These are phyloP conservation scores for Radiomyces spectabilis DNA, from an alignment of 192 early-diverging fungal species.

Conservation along the genomic window DNA sequence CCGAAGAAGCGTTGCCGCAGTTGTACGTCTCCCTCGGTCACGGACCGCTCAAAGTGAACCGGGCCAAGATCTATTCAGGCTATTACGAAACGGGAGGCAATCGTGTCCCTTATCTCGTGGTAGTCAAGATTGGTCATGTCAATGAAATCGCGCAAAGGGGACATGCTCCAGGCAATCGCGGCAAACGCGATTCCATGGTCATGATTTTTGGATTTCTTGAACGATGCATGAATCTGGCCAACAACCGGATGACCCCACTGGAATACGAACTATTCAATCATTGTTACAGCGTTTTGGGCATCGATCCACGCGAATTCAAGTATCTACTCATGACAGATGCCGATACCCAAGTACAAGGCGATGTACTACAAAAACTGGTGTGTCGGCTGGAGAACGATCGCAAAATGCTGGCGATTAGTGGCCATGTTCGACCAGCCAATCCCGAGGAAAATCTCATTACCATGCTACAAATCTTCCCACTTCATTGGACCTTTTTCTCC, in stretches of 20 bases:
- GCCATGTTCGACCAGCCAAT: constrained; percentile 58
- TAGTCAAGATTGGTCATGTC: constrained; percentile 54
- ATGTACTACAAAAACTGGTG: constrained; percentile 44
- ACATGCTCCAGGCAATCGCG: constrained; percentile 48
- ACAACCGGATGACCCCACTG: constrained; percentile 55
- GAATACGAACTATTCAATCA: constrained; percentile 64
- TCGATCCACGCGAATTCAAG: constrained; percentile 57
- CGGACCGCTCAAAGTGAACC: constrained; percentile 58
- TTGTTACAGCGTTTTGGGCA: constrained; percentile 52
- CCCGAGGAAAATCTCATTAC: constrained; percentile 50
- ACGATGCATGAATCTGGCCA: constrained; percentile 50
- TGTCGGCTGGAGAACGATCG: constrained; percentile 47
- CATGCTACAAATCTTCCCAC: constrained; percentile 63
- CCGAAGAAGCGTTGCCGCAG: constrained; percentile 38
- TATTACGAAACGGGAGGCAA: constrained; percentile 41
- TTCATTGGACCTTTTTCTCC: constrained; percentile 56
- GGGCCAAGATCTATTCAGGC: constrained; percentile 61
- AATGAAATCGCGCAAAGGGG: constrained; percentile 28
- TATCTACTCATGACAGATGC: constrained; percentile 59
- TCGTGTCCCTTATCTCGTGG: constrained; percentile 50
- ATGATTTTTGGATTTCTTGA: constrained; percentile 78
- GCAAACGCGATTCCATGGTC: constrained; percentile 85
- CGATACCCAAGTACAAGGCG: constrained; percentile 54
- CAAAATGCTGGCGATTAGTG: constrained; percentile 53
- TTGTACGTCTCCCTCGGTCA: constrained; percentile 44